A percentile compares a stretch with the other conserved stretches of the same genome.
These are phyloP conservation scores for Neurospora tetraspora DNA, from an alignment of 495 filamentous ascomycete genomes.

Conservation along the genomic window DNA sequence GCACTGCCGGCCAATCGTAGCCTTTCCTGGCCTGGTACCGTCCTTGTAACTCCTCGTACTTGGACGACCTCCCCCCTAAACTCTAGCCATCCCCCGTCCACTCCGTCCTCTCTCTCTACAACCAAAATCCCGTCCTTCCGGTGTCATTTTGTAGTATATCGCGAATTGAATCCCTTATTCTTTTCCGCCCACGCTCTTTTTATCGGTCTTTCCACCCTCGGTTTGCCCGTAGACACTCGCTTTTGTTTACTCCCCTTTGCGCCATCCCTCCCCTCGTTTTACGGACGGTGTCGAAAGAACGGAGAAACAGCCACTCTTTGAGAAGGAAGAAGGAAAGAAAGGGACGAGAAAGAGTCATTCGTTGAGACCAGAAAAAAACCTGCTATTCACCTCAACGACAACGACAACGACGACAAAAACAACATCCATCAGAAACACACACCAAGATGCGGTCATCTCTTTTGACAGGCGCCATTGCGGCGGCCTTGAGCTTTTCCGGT, in stretches of 20 bases:
- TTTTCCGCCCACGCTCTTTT: neutral
- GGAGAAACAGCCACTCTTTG: conserved; percentile 11
- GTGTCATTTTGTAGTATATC: neutral
- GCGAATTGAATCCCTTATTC: neutral
- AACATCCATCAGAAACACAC: neutral
- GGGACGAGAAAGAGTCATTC: neutral
- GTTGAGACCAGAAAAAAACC: neutral
- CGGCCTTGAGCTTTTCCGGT: conserved; percentile 17
- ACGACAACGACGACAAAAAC: neutral
- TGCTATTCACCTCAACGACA: too few species aligned
- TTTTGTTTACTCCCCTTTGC: neutral
- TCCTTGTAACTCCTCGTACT: neutral
- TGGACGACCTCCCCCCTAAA: neutral
- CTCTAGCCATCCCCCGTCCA: neutral
- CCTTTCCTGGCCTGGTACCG: neutral
- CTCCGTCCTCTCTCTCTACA: neutral
- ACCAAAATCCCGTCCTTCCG: neutral
- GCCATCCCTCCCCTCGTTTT: neutral
- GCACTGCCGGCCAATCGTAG: neutral
- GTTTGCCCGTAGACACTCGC: neutral
- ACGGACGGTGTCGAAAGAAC: neutral
- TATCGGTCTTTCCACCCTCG: neutral
- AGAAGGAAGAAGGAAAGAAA: conserved; percentile 1
- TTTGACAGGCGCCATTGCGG: conserved; percentile 13
- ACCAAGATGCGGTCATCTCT: conserved; percentile 14